A percentile compares a stretch with the other conserved stretches of the same genome.
Evolutionary conservation across 1,284 basidiomycete species (phyloP).

Genomic region (Cutaneotrichosporon sp.): DNA sequence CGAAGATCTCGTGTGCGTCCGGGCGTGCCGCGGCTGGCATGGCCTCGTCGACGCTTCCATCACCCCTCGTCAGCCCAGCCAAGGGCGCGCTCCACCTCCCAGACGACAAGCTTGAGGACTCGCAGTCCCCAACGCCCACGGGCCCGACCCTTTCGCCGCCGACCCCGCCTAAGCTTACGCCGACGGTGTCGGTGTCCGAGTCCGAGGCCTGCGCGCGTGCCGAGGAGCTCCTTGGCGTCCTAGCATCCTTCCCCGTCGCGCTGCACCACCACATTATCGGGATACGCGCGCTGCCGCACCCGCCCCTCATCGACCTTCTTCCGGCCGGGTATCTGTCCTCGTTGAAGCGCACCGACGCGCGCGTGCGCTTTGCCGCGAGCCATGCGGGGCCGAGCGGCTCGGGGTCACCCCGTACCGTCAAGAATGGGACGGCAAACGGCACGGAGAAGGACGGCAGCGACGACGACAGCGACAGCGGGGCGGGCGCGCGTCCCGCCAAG

Average conservation of each 20-base stretch:
- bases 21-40: constrained; percentile 4
- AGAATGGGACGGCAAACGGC: constrained; percentile 11
- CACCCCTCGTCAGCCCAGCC: constrained; percentile 3
- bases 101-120: background rate
- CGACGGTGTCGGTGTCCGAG: background rate
- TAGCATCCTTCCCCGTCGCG: constrained; percentile 51
- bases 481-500: constrained; percentile 15
- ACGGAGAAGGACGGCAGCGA: constrained; percentile 9
- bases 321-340: constrained; percentile 45
- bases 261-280: constrained; percentile 51
- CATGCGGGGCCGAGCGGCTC: constrained; percentile 40
- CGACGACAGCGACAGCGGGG: constrained; percentile 8
- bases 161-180: background rate
- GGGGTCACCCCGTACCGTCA: constrained; percentile 11
- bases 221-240: constrained; percentile 46
- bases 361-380: constrained; percentile 47
- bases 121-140: background rate
- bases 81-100: background rate
- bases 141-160: background rate
- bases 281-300: constrained; percentile 46
- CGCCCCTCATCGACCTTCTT: constrained; percentile 49
- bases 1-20: constrained; percentile 15
- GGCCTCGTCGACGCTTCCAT: background rate
- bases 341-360: constrained; percentile 48
- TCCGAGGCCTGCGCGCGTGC: constrained; percentile 6